Evolutionary conservation across 257 asterid species (phyloP).

Genomic region (Nicotiana obtusifolia): DNA sequence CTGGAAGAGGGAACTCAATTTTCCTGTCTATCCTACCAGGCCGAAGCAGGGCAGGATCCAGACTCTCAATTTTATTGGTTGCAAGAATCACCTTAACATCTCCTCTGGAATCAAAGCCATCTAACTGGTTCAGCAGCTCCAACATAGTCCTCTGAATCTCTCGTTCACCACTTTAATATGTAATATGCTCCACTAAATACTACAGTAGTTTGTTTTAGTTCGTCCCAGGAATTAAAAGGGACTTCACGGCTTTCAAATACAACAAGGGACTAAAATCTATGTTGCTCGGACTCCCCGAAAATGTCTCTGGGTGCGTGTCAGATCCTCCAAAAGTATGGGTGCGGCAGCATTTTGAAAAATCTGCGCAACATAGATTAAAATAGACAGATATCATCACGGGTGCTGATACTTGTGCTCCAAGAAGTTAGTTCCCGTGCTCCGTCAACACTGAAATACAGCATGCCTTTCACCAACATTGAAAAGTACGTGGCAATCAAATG

Average conservation of each 20-base stretch:
- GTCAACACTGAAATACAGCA: not conserved
- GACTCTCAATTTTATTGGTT: constrained; percentile 82
- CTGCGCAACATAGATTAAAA: too few species aligned
- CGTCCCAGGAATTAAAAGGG: not conserved
- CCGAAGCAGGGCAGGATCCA: constrained; percentile 87
- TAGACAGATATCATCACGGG: not conserved
- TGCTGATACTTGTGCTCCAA: not conserved
- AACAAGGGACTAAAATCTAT: not conserved
- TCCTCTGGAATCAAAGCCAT: constrained; percentile 93
- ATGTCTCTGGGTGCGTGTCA: too few species aligned
- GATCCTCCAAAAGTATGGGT: too few species aligned
- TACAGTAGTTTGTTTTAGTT: not conserved
- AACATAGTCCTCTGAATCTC: constrained; percentile 97
- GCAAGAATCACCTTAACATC: constrained; percentile 95
- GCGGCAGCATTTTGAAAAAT: too few species aligned
- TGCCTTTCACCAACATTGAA: not conserved
- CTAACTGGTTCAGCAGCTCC: constrained; percentile 83
- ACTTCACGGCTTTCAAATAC: not conserved
- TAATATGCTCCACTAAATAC: not conserved
- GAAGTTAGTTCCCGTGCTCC: not conserved
- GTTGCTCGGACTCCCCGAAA: too few species aligned
- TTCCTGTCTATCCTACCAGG: constrained; percentile 93
- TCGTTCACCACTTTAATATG: constrained; percentile 62
- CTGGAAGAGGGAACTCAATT: constrained; percentile 90
- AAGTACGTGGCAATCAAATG: not conserved